Percentiles rank a stretch among this genome's conserved stretches.
Evolutionary conservation across 164 flowering plant genomes (phyloP).

Genomic region (Taxillus chinensis): DNA sequence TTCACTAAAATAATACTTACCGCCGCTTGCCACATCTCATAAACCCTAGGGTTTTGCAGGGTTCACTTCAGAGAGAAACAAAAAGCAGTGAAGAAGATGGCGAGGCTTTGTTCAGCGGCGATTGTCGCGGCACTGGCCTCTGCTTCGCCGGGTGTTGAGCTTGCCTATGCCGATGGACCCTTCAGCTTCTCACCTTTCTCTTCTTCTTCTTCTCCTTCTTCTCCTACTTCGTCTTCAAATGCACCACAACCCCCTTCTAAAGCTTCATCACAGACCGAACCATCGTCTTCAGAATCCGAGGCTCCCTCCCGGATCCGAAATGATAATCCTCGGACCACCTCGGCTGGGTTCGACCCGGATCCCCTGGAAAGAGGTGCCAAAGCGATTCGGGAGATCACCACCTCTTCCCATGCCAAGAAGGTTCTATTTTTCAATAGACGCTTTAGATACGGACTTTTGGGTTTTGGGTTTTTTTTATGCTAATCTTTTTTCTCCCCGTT

Average conservation of each 20-base stretch:
- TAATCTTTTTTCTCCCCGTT: too few species aligned
- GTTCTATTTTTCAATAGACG: slow-evolving; percentile 12
- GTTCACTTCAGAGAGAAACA: too few species aligned
- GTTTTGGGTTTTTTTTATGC: too few species aligned
- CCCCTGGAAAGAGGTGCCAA: slow-evolving; percentile 69
- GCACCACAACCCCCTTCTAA: slow-evolving; percentile 1
- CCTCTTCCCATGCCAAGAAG: slow-evolving; percentile 43
- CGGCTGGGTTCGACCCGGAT: slow-evolving; percentile 87
- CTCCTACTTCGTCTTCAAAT: slow-evolving; percentile 13
- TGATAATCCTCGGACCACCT: slow-evolving; percentile 68
- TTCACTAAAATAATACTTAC: too few species aligned
- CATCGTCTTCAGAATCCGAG: slow-evolving; percentile 3
- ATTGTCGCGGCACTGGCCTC: slow-evolving; percentile 52
- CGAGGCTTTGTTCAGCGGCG: slow-evolving; percentile 34
- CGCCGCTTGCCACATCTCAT: too few species aligned
- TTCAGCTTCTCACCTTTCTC: slow-evolving; percentile 45
- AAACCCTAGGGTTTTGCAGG: too few species aligned
- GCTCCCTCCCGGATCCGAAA: slow-evolving; percentile 34
- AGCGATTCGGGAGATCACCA: slow-evolving; percentile 42
- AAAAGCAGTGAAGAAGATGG: slow-evolving; percentile 19
- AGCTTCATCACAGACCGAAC: slow-evolving; percentile 6
- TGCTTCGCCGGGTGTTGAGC: slow-evolving; percentile 30
- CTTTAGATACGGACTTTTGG: too few species aligned
- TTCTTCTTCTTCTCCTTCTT: slow-evolving; percentile 15
- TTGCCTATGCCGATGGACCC: slow-evolving; percentile 53